Conservation (phyloP, 1,139 yeast species). For the Trichomonascaceae sp. region DNA sequence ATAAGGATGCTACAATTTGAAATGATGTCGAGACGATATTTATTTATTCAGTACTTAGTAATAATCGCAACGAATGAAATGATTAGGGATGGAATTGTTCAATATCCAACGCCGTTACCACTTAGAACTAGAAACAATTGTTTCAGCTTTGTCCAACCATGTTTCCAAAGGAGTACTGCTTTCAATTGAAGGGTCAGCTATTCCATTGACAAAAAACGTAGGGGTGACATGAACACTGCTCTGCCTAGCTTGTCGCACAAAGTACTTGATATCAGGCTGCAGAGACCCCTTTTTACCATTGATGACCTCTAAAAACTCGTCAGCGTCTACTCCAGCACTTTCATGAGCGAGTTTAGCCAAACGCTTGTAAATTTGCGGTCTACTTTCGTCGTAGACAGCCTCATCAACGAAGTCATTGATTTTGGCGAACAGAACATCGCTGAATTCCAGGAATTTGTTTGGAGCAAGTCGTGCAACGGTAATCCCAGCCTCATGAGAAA, state of each 20-base stretch:
- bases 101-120: background rate
- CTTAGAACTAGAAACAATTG: constrained; percentile 1
- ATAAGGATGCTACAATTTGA: background rate
- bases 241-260: constrained; percentile 66
- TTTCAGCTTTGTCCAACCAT: constrained; percentile 27
- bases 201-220: constrained; percentile 69
- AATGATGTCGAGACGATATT: background rate
- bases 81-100: background rate
- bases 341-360: constrained; percentile 47
- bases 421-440: constrained; percentile 45
- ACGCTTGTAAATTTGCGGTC: constrained; percentile 52
- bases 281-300: constrained; percentile 56
- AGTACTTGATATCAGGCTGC: constrained; percentile 61
- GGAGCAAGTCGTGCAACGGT: constrained; percentile 61
- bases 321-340: constrained; percentile 29
- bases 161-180: constrained; percentile 29
- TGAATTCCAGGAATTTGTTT: constrained; percentile 57
- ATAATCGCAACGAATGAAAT: background rate
- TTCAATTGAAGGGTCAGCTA: constrained; percentile 41
- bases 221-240: constrained; percentile 83
- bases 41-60: background rate
- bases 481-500: constrained; percentile 65
- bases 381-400: constrained; percentile 46
- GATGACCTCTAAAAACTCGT: constrained; percentile 27
- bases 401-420: constrained; percentile 52